A percentile compares a stretch with the other conserved stretches of the same genome.
These are phyloP conservation scores for Ceriops decandra DNA, from an alignment of 345 rosid species.

Conservation along the genomic window DNA sequence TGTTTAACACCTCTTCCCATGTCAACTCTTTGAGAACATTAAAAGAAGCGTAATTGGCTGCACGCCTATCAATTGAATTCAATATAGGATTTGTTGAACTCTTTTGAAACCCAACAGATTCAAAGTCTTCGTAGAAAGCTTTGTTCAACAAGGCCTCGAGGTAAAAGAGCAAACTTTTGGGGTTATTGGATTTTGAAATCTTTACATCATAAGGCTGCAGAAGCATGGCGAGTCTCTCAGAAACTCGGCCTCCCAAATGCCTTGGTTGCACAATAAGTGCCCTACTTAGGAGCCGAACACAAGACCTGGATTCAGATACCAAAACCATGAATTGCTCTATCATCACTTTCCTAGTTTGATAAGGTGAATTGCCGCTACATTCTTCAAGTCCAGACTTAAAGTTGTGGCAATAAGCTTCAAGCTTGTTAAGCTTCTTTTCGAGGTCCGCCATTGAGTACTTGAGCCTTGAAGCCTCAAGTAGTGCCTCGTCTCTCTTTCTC, in stretches of 20 bases:
- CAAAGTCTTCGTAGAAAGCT: slow-evolving; percentile 86
- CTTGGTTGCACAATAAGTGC: slow-evolving; percentile 56
- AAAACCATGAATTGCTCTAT: slow-evolving; percentile 56
- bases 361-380: slow-evolving; percentile 40
- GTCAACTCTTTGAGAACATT: slow-evolving; percentile 53
- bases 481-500: slow-evolving; percentile 76
- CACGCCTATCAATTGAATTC: slow-evolving; percentile 73
- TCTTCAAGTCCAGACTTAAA: slow-evolving; percentile 77
- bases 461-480: slow-evolving; percentile 67
- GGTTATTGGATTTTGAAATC: slow-evolving; percentile 55
- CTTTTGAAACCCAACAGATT: slow-evolving; percentile 64
- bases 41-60: slow-evolving; percentile 56
- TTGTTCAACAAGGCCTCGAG: slow-evolving; percentile 68
- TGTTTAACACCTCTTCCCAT: slow-evolving; percentile 79
- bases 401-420: slow-evolving; percentile 68
- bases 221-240: slow-evolving; percentile 57
- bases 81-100: slow-evolving; percentile 47
- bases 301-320: slow-evolving; percentile 66
- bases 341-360: slow-evolving; percentile 21
- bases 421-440: slow-evolving; percentile 84
- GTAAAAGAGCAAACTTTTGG: slow-evolving; percentile 48
- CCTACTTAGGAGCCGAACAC: slow-evolving; percentile 56
- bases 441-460: slow-evolving; percentile 81
- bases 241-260: slow-evolving; percentile 55
- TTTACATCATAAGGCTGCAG: slow-evolving; percentile 68